These are phyloP conservation scores for Leptoxyphium fumago DNA, from an alignment of 2,329 filamentous ascomycete genomes.

Conservation along the genomic window DNA sequence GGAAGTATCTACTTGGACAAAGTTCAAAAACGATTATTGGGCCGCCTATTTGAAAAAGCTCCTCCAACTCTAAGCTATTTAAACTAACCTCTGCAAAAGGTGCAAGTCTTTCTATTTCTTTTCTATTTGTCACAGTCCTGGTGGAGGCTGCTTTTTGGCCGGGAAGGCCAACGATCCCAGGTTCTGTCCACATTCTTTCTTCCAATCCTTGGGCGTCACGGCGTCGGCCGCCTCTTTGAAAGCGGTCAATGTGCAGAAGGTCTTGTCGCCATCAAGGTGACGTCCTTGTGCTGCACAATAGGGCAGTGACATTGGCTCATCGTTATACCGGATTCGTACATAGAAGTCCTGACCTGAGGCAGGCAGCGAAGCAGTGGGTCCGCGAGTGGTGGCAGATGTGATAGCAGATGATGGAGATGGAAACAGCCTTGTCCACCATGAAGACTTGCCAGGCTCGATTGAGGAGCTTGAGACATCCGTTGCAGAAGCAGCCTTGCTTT, in stretches of 20 bases:
- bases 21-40: too few species aligned
- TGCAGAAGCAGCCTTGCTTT: conserved; percentile 23
- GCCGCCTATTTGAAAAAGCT: too few species aligned
- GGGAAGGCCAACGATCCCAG: conserved; percentile 41
- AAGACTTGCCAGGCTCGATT: conserved; percentile 2
- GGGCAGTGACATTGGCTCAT: conserved; percentile 64
- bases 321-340: conserved; percentile 84
- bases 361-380: conserved; percentile 40
- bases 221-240: conserved; percentile 91
- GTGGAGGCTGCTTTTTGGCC: conserved; percentile 8
- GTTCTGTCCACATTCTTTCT: conserved; percentile 43
- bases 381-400: conserved; percentile 28
- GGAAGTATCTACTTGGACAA: too few species aligned
- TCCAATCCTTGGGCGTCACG: conserved; percentile 73
- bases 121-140: not conserved
- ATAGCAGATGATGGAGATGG: conserved; percentile 4
- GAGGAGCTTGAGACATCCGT: conserved; percentile 13
- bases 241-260: conserved; percentile 79
- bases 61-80: too few species aligned
- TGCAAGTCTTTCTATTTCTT: too few species aligned
- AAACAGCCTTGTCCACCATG: conserved; percentile 18
- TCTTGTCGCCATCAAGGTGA: conserved; percentile 73
- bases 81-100: too few species aligned
- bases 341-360: conserved; percentile 58
- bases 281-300: conserved; percentile 65